Evolutionary conservation across 2,329 filamentous ascomycete genomes (phyloP).

Genomic region (Xenoacremonium recifei): DNA sequence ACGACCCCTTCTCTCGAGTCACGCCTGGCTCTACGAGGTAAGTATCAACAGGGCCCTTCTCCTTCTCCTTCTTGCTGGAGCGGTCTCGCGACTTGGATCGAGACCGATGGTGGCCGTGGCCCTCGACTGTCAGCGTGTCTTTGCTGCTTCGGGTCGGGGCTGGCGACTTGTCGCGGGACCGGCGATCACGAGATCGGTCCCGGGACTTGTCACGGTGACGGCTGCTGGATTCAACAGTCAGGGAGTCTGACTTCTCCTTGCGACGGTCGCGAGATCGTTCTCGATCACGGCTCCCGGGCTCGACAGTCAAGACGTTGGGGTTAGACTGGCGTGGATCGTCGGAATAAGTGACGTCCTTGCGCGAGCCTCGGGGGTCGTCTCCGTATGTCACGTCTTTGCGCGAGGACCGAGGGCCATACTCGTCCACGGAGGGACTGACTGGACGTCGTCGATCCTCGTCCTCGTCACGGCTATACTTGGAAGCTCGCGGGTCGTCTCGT

Average conservation of each 20-base stretch:
- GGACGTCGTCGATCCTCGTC: constrained; percentile 8
- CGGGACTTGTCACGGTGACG: constrained; percentile 21
- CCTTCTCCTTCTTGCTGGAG: constrained; percentile 38
- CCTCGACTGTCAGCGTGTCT: neutral
- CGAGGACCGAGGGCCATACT: constrained; percentile 10
- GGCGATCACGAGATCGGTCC: constrained; percentile 1
- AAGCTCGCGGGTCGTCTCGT: constrained; percentile 1
- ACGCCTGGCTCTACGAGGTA: constrained; percentile 14
- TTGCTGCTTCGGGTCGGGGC: constrained; percentile 5
- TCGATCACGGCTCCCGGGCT: constrained; percentile 35
- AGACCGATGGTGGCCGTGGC: constrained; percentile 10
- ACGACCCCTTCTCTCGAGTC: constrained; percentile 39
- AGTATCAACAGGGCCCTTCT: constrained; percentile 31
- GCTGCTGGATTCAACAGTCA: constrained; percentile 18
- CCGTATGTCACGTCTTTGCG: constrained; percentile 16
- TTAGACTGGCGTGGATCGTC: constrained; percentile 38
- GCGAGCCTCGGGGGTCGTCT: constrained; percentile 14
- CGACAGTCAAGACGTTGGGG: constrained; percentile 42
- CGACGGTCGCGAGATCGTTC: constrained; percentile 34
- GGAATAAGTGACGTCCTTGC: constrained; percentile 18
- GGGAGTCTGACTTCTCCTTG: constrained; percentile 26
- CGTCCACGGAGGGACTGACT: constrained; percentile 3
- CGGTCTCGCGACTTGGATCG: constrained; percentile 20
- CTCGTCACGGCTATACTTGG: constrained; percentile 14
- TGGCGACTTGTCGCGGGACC: constrained; percentile 16